Conservation (phyloP, 345 rosid species). For the Aurinia saxatilis region DNA sequence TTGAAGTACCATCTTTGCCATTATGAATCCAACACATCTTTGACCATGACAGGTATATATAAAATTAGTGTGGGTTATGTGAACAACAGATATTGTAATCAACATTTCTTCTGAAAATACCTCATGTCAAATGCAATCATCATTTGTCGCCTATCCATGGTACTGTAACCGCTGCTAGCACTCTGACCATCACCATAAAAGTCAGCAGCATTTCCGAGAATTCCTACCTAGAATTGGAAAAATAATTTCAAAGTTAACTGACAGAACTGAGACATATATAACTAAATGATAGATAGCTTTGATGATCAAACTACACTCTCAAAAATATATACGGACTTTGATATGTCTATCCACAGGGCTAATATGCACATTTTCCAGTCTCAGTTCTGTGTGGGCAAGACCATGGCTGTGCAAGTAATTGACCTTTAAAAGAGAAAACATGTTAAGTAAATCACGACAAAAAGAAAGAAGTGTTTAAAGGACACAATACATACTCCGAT, state of each 20-base stretch:
- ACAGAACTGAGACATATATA: not conserved
- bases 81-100: not conserved
- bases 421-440: constrained; percentile 42
- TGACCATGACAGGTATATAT: constrained; percentile 14
- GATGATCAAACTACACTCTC: not conserved
- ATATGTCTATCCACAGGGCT: constrained; percentile 96
- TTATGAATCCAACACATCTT: constrained; percentile 94
- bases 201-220: constrained; percentile 92
- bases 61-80: constrained; percentile 3
- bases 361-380: constrained; percentile 91
- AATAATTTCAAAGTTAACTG: not conserved
- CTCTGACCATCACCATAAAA: constrained; percentile 57
- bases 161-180: constrained; percentile 38
- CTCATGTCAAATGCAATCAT: constrained; percentile 99
- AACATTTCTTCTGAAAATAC: constrained; percentile 27
- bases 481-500: constrained; percentile 65
- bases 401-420: constrained; percentile 98
- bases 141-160: constrained; percentile 68
- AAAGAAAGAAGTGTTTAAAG: not conserved
- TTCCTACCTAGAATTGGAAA: constrained; percentile 55
- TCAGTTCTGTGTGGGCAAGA: constrained; percentile 93
- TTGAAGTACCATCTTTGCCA: constrained; percentile 95
- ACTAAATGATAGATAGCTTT: not conserved
- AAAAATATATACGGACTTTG: constrained; percentile 46
- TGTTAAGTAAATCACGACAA: constrained; percentile 6